phyloP scores from a whole-genome alignment of 2,329 filamentous ascomycete genomes.

The Cytospora chrysosperma region DNA sequence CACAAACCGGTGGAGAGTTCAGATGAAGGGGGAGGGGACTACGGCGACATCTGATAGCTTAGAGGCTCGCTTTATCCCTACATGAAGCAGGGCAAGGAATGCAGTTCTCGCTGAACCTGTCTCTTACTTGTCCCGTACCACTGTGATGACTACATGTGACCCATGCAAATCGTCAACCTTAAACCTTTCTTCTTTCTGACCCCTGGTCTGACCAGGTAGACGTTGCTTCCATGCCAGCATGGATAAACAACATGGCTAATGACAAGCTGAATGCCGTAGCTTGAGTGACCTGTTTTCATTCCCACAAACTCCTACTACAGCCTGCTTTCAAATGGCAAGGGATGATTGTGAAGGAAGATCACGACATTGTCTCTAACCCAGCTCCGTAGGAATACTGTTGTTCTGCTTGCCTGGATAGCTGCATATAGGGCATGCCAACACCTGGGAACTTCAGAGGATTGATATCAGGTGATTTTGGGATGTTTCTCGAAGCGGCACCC shows the following conservation, averaged over 20 bases:
- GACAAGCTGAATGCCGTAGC: background rate
- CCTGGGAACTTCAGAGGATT: background rate
- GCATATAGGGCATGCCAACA: background rate
- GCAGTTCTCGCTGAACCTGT: background rate
- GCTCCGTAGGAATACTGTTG: background rate
- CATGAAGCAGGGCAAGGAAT: background rate
- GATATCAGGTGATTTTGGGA: background rate
- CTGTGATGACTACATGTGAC: background rate
- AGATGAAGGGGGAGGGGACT: too few species aligned
- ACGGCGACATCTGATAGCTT: background rate
- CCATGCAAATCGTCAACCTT: background rate
- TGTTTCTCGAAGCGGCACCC: conserved; percentile 11
- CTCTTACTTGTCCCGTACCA: background rate
- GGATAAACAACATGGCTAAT: background rate
- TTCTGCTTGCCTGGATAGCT: too few species aligned
- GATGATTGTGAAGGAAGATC: too few species aligned
- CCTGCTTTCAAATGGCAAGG: too few species aligned
- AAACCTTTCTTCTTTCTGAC: background rate
- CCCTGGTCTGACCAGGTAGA: too few species aligned
- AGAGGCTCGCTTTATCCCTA: background rate
- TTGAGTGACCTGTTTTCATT: too few species aligned
- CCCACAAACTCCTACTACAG: background rate
- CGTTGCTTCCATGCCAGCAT: background rate
- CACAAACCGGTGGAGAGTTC: background rate
- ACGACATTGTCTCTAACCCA: too few species aligned